A percentile compares a stretch with the other conserved stretches of the same genome.
These are phyloP conservation scores for Amoebophrya sp. DNA, from an alignment of 169 alveolate genomes.

Conservation along the genomic window DNA sequence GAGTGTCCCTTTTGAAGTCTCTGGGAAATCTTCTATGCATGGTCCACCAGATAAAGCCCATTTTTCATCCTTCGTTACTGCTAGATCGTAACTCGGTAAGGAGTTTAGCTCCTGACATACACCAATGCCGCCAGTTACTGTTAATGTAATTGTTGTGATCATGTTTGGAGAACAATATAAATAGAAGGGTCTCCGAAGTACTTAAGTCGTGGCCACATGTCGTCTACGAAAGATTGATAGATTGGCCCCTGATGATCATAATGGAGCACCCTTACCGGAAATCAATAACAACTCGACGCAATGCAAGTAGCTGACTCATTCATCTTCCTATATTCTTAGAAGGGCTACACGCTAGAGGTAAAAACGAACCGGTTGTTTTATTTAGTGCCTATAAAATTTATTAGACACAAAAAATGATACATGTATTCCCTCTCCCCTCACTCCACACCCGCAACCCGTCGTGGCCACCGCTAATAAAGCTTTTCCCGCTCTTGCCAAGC, in stretches of 20 bases:
- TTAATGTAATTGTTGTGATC: not conserved
- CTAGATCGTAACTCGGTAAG: not conserved
- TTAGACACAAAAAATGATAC: not conserved
- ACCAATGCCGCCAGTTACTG: not conserved
- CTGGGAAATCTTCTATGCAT: not conserved
- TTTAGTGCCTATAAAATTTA: not conserved
- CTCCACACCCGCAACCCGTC: not conserved
- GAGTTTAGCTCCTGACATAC: not conserved
- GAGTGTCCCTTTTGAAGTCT: not conserved
- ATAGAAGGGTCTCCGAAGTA: too few relatives aligned
- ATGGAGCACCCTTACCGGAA: not conserved
- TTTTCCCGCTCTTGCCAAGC: not conserved
- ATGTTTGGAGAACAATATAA: not conserved
- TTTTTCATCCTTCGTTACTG: not conserved
- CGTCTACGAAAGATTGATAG: too few relatives aligned
- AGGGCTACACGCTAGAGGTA: too few relatives aligned
- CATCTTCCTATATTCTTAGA: not conserved
- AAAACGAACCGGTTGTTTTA: too few relatives aligned
- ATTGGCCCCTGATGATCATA: too few relatives aligned
- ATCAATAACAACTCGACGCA: not conserved
- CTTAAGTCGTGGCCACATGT: too few relatives aligned
- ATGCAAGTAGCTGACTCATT: not conserved
- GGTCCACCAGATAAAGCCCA: not conserved
- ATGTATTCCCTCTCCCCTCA: too few relatives aligned
- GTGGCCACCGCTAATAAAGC: not conserved